These are phyloP conservation scores for Cryptomeria japonica DNA, from an alignment of 75 land plant genomes.

Conservation along the genomic window DNA sequence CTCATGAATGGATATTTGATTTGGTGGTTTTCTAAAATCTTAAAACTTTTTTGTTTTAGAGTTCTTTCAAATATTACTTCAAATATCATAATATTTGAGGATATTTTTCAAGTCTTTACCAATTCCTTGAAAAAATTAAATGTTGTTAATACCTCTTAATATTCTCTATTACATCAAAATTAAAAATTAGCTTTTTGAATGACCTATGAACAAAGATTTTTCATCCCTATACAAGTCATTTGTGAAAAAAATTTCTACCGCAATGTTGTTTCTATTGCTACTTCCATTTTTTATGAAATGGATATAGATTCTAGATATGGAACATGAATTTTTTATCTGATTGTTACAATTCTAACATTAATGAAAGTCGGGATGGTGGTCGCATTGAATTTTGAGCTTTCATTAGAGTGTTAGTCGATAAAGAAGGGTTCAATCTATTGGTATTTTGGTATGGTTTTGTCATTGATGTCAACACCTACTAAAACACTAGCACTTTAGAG, in stretches of 20 bases:
- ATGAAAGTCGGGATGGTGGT: slow-evolving; percentile 71
- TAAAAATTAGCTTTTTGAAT: too few relatives aligned
- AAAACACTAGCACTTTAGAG: too few relatives aligned
- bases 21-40: background rate
- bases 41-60: background rate
- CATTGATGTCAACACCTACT: too few relatives aligned
- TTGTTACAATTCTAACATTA: slow-evolving; percentile 13
- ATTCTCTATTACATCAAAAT: too few relatives aligned
- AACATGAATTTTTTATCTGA: slow-evolving; percentile 14
- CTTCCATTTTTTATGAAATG: background rate
- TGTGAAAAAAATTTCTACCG: too few relatives aligned
- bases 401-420: slow-evolving; percentile 78
- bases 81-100: background rate
- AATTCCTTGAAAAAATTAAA: background rate
- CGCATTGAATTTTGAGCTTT: slow-evolving; percentile 62
- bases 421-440: slow-evolving; percentile 47
- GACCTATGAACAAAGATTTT: background rate
- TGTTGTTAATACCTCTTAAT: too few relatives aligned
- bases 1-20: background rate
- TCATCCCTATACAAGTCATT: background rate
- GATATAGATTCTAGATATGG: background rate
- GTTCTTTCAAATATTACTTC: background rate
- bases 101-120: background rate
- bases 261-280: background rate
- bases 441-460: too few relatives aligned